These are phyloP conservation scores for Suillus ampliporus DNA, from an alignment of 768 basidiomycete genomes.

Conservation along the genomic window DNA sequence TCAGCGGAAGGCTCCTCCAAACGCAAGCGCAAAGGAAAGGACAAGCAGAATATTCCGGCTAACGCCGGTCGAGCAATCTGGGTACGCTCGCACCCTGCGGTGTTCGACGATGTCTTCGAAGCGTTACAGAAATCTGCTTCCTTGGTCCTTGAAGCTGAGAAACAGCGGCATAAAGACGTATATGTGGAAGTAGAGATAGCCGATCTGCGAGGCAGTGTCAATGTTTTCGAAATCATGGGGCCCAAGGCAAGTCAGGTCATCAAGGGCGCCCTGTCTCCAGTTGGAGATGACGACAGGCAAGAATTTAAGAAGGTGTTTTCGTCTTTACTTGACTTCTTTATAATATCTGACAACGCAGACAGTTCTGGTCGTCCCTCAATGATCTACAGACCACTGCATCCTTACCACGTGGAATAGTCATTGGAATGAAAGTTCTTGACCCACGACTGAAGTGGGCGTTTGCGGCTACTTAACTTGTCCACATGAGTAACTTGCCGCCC, in stretches of 20 bases:
- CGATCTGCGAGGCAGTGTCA: conserved; percentile 73
- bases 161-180: conserved; percentile 25
- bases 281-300: conserved; percentile 50
- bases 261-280: conserved; percentile 63
- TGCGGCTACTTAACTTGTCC: not conserved
- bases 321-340: not conserved
- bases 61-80: conserved; percentile 55
- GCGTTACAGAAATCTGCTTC: conserved; percentile 60
- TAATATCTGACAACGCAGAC: conserved; percentile 1
- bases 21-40: conserved; percentile 29
- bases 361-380: conserved; percentile 63
- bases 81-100: conserved; percentile 81
- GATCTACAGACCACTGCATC: conserved; percentile 68
- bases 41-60: conserved; percentile 20
- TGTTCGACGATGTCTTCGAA: conserved; percentile 60
- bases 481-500: not conserved
- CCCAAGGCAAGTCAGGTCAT: conserved; percentile 80
- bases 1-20: conserved; percentile 17
- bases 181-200: conserved; percentile 60
- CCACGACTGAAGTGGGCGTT: conserved; percentile 78
- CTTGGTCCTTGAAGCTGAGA: conserved; percentile 46
- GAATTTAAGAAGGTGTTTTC: conserved; percentile 63
- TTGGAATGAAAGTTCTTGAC: conserved; percentile 83
- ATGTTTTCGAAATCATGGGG: conserved; percentile 90
- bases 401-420: conserved; percentile 73